Percentiles rank a stretch among this genome's conserved stretches.
phyloP scores from a whole-genome alignment of 2,329 filamentous ascomycete species.

The Trichoderma polysporum region DNA sequence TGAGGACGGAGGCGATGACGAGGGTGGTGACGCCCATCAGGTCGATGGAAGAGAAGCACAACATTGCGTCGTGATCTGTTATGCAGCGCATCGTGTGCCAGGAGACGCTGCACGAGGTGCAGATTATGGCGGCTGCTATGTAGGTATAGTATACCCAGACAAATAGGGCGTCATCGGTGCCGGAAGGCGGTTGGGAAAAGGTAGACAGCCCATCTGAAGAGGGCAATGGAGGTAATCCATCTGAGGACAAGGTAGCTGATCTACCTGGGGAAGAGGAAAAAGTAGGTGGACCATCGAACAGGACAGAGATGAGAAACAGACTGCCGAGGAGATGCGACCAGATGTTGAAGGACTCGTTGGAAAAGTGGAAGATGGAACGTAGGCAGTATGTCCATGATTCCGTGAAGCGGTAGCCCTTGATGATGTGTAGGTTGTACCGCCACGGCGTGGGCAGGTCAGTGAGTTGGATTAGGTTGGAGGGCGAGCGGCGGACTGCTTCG shows the following conservation, averaged over 20 bases:
- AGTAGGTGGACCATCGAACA: neutral
- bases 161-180: too few species aligned
- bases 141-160: neutral
- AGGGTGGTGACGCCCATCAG: neutral
- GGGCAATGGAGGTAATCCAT: too few species aligned
- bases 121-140: neutral
- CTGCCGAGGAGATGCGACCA: neutral
- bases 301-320: neutral
- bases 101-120: neutral
- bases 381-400: neutral
- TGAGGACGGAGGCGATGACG: neutral
- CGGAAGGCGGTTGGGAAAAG: neutral
- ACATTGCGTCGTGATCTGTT: neutral
- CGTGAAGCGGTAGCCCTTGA: neutral
- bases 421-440: neutral
- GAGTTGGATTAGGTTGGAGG: neutral
- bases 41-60: neutral
- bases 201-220: too few species aligned
- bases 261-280: too few species aligned
- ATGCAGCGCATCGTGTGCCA: neutral
- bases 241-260: too few species aligned
- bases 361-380: neutral
- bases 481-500: neutral
- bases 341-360: conserved; percentile 3
- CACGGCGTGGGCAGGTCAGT: neutral